phyloP scores from a whole-genome alignment of 352 stramenopile genomes.

The Globisporangium uncinulatum region DNA sequence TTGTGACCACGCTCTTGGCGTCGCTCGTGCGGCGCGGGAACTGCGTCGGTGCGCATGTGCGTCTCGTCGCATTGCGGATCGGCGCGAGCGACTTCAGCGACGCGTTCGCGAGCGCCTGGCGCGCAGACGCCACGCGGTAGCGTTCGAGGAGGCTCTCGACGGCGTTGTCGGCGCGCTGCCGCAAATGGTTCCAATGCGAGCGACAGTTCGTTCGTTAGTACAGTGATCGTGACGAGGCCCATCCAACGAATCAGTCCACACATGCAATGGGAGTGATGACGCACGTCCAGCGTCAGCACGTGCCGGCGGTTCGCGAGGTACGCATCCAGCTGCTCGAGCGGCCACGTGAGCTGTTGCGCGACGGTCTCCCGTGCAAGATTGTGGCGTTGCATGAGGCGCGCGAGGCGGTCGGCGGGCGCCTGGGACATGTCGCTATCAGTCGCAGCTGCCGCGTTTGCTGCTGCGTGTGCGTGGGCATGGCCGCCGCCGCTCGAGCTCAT shows the following conservation, averaged over 20 bases:
- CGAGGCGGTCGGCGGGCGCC: constrained; percentile 48
- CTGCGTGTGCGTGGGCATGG: constrained; percentile 10
- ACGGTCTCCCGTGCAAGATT: constrained; percentile 33
- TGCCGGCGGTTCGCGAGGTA: constrained; percentile 48
- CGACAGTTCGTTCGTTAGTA: background rate
- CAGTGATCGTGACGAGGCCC: background rate
- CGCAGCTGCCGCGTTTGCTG: constrained; percentile 18
- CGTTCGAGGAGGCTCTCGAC: constrained; percentile 62
- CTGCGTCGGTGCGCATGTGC: constrained; percentile 36
- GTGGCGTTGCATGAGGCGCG: constrained; percentile 58
- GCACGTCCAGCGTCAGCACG: constrained; percentile 13
- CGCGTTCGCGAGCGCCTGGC: constrained; percentile 26
- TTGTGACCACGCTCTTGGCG: background rate
- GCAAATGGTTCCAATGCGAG: background rate
- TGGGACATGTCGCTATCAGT: constrained; percentile 15
- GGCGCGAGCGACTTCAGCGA: constrained; percentile 28
- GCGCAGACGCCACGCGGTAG: constrained; percentile 43
- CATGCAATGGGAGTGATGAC: background rate
- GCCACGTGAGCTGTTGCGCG: constrained; percentile 49
- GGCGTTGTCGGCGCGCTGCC: constrained; percentile 40
- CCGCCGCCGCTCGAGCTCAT: constrained; percentile 8
- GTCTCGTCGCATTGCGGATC: constrained; percentile 22
- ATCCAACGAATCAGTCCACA: background rate
- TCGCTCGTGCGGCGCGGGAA: constrained; percentile 23
- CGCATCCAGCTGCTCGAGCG: constrained; percentile 34